Conservation (phyloP, 2,329 filamentous ascomycete species). For the Aspergillus sclerotialis region DNA sequence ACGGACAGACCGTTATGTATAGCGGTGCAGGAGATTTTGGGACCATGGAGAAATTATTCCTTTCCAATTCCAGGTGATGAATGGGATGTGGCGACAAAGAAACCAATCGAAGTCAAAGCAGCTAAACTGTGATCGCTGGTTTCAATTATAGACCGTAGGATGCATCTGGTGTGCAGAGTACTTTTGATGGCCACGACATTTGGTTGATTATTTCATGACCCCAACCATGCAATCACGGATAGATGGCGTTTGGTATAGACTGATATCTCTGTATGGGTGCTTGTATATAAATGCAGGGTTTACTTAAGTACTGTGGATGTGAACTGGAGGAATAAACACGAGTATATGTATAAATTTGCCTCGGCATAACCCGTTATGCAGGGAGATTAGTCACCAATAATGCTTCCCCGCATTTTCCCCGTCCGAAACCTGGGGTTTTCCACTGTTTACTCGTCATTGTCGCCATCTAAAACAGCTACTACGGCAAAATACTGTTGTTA, state of each 20-base stretch:
- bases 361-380: too few species aligned
- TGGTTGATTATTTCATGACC: background rate
- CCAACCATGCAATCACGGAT: background rate
- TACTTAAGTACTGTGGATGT: too few species aligned
- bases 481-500: background rate
- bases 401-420: conserved; percentile 9
- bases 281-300: too few species aligned
- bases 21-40: conserved; percentile 54
- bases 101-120: background rate
- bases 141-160: background rate
- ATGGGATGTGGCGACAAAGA: conserved; percentile 11
- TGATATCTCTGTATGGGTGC: background rate
- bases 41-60: conserved; percentile 55
- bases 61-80: conserved; percentile 14
- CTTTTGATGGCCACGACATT: too few species aligned
- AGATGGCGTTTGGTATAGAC: background rate
- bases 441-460: too few species aligned
- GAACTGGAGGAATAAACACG: too few species aligned
- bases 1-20: conserved; percentile 30
- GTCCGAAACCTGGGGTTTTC: background rate
- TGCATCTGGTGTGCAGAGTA: too few species aligned
- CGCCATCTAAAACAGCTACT: too few species aligned
- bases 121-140: conserved; percentile 4
- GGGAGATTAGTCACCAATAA: conserved; percentile 1
- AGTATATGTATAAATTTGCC: too few species aligned